Conservation (phyloP, 768 basidiomycete species). For the Agaricus subrufescens region DNA sequence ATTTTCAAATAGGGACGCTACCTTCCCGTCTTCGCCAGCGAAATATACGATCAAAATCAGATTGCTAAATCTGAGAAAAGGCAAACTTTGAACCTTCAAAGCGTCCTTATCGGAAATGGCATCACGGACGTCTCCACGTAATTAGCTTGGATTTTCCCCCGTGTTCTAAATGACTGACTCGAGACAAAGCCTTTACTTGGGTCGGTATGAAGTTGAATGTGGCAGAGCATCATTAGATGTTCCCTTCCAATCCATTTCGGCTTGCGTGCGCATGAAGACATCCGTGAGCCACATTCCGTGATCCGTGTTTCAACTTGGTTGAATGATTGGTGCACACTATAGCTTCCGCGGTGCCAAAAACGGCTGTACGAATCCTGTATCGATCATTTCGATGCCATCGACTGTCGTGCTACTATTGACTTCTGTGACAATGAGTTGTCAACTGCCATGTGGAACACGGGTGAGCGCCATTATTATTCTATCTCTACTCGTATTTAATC, state of each 20-base stretch:
- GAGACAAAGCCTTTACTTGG: slow-evolving; percentile 29
- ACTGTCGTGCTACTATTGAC: slow-evolving; percentile 59
- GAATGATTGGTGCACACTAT: not conserved
- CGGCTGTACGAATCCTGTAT: slow-evolving; percentile 57
- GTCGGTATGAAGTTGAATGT: slow-evolving; percentile 59
- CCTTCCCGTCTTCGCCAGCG: slow-evolving; percentile 70
- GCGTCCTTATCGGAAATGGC: slow-evolving; percentile 62
- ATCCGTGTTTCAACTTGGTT: not conserved
- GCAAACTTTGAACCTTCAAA: slow-evolving; percentile 58
- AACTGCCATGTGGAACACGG: slow-evolving; percentile 36
- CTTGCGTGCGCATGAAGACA: slow-evolving; percentile 58
- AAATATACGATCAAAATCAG: slow-evolving; percentile 70
- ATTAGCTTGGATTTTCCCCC: not conserved
- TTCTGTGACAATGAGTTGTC: slow-evolving; percentile 63
- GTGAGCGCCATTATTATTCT: slow-evolving; percentile 21
- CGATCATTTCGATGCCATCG: slow-evolving; percentile 59
- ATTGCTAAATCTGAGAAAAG: slow-evolving; percentile 45
- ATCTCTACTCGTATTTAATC: not conserved
- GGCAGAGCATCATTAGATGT: slow-evolving; percentile 49
- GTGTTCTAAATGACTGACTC: not conserved
- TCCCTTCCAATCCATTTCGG: slow-evolving; percentile 49
- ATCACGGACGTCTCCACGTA: slow-evolving; percentile 45
- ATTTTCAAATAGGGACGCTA: slow-evolving; percentile 52
- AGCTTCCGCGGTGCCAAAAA: slow-evolving; percentile 67
- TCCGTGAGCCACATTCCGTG: slow-evolving; percentile 36